phyloP scores from a whole-genome alignment of 2,329 filamentous ascomycete species.

The Fusarium anthophilum region DNA sequence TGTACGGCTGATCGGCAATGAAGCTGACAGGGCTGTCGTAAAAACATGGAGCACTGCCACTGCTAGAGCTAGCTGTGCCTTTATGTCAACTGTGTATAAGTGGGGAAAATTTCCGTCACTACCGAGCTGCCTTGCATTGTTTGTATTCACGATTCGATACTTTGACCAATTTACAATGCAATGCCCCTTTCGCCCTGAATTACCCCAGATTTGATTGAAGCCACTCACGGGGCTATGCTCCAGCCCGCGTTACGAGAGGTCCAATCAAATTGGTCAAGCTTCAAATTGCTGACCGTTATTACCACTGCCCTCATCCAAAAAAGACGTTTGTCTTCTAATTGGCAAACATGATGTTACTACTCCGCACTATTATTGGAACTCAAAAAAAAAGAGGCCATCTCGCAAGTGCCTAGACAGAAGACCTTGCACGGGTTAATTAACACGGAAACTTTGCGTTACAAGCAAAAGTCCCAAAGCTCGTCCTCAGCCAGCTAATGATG shows the following conservation, averaged over 20 bases:
- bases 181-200: not conserved
- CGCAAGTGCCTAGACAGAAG: not conserved
- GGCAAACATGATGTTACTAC: not conserved
- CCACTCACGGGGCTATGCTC: not conserved
- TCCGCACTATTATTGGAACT: accelerated
- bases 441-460: not conserved
- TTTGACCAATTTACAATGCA: not conserved
- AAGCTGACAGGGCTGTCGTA: not conserved
- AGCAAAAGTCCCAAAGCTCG: accelerated
- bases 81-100: not conserved
- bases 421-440: accelerated
- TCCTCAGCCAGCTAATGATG: accelerated
- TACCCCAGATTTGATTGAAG: not conserved
- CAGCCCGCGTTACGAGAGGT: not conserved
- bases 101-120: not conserved
- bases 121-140: not conserved
- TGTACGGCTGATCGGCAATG: not conserved
- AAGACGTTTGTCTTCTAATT: accelerated
- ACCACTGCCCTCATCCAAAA: accelerated
- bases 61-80: not conserved
- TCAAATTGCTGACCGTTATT: not conserved
- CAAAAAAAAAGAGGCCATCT: accelerated
- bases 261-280: not conserved
- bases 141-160: not conserved
- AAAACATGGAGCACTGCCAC: not conserved